These are phyloP conservation scores for Coprinopsis sp. DNA, from an alignment of 768 basidiomycete genomes.

Conservation along the genomic window DNA sequence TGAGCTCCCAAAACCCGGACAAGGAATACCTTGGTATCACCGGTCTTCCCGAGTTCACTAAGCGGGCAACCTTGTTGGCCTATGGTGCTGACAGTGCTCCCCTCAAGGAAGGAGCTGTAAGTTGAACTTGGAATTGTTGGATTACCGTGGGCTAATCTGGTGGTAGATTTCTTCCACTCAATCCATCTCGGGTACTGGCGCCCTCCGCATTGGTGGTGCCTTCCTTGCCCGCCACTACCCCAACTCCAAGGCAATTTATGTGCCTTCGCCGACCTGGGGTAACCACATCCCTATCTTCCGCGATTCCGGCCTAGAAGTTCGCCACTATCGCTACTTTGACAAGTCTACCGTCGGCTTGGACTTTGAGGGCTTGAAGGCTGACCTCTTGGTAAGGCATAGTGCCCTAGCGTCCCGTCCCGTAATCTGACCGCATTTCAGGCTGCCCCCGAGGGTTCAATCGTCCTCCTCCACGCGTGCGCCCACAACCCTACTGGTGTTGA, in stretches of 20 bases:
- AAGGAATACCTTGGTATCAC: constrained; percentile 98
- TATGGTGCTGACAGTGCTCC: constrained; percentile 81
- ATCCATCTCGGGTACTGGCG: constrained; percentile 96
- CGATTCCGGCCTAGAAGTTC: constrained; percentile 92
- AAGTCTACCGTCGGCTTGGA: constrained; percentile 89
- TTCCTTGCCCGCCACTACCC: constrained; percentile 90
- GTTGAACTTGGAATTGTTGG: constrained; percentile 35
- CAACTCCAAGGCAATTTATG: constrained; percentile 81
- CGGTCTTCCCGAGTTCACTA: constrained; percentile 81
- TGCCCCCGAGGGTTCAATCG: constrained; percentile 75
- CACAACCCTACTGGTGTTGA: constrained; percentile 99
- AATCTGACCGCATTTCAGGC: constrained; percentile 31
- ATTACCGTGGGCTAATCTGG: too few relatives aligned
- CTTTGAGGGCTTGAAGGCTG: constrained; percentile 84
- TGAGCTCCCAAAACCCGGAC: constrained; percentile 65
- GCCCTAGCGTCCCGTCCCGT: constrained; percentile 4
- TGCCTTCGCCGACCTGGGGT: constrained; percentile 94
- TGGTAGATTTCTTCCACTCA: constrained; percentile 79
- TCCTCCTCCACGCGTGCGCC: constrained; percentile 94
- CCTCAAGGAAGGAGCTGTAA: constrained; percentile 64
- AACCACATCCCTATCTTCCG: constrained; percentile 93
- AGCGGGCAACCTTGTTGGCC: constrained; percentile 83
- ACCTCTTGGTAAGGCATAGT: constrained; percentile 85
- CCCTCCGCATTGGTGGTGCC: constrained; percentile 89
- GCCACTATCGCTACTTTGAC: constrained; percentile 91